Conservation (phyloP, 306 rosid genomes). For the Senna siamea region DNA sequence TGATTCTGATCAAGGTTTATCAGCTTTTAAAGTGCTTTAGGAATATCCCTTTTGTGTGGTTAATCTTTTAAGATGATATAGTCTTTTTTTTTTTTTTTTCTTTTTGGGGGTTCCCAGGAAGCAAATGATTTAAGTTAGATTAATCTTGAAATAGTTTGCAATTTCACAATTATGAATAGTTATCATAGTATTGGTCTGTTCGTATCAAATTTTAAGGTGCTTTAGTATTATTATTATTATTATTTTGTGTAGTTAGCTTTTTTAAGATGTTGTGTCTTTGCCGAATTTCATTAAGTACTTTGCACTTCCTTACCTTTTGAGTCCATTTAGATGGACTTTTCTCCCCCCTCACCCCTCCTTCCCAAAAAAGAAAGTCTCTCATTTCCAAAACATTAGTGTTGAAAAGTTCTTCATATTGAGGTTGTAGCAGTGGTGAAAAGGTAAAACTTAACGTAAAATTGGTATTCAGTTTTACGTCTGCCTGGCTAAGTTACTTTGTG, state of each 20-base stretch:
- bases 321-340: not conserved
- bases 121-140: not conserved
- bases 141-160: not conserved
- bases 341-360: too few species aligned
- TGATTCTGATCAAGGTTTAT: not conserved
- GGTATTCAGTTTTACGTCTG: too few species aligned
- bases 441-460: too few species aligned
- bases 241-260: not conserved
- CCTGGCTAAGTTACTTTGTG: conserved; percentile 4
- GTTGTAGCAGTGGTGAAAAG: too few species aligned
- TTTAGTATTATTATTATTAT: not conserved
- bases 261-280: not conserved
- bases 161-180: not conserved
- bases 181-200: not conserved
- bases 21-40: not conserved
- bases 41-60: not conserved
- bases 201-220: not conserved
- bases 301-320: not conserved
- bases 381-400: too few species aligned
- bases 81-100: too few species aligned
- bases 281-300: too few species aligned
- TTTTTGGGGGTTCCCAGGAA: too few species aligned
- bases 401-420: too few species aligned
- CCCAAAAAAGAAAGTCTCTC: too few species aligned
- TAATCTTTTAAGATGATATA: not conserved